phyloP scores from a whole-genome alignment of 768 basidiomycete genomes.

The Lactifluus hygrophoroides region DNA sequence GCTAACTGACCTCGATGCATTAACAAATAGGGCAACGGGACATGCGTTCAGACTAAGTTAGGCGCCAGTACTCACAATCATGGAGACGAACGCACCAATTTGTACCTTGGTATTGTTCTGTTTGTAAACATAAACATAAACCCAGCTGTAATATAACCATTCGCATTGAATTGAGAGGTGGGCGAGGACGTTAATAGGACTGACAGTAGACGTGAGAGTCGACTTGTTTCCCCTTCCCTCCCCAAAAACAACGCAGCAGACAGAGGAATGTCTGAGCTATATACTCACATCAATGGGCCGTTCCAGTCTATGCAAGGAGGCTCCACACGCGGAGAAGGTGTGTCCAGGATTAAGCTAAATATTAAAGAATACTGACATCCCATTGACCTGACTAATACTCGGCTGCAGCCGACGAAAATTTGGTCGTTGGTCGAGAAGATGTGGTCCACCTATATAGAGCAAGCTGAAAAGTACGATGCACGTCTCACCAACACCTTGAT shows the following conservation, averaged over 20 bases:
- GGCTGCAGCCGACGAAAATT: neutral
- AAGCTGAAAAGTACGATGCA: neutral
- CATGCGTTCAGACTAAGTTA: no score
- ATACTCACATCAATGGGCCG: neutral
- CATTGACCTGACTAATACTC: neutral
- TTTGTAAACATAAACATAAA: no score
- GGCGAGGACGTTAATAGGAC: neutral
- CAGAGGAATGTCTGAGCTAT: neutral
- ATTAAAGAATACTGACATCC: neutral
- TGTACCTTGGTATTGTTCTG: no score
- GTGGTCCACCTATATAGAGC: conserved; percentile 5
- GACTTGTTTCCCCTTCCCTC: neutral
- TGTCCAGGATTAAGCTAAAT: no score
- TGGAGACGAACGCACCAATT: no score
- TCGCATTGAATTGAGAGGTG: no score
- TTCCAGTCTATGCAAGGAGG: neutral
- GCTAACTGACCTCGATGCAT: no score
- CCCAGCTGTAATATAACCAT: no score
- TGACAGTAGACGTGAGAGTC: neutral
- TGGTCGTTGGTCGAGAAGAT: neutral
- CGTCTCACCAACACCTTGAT: conserved; percentile 2
- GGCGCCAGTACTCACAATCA: no score
- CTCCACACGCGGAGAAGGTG: no score
- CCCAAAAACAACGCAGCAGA: neutral
- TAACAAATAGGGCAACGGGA: no score